Percentiles rank a stretch among this genome's conserved stretches.
Conservation (phyloP, 352 stramenopile species). For the Phytophthora lateralis region DNA sequence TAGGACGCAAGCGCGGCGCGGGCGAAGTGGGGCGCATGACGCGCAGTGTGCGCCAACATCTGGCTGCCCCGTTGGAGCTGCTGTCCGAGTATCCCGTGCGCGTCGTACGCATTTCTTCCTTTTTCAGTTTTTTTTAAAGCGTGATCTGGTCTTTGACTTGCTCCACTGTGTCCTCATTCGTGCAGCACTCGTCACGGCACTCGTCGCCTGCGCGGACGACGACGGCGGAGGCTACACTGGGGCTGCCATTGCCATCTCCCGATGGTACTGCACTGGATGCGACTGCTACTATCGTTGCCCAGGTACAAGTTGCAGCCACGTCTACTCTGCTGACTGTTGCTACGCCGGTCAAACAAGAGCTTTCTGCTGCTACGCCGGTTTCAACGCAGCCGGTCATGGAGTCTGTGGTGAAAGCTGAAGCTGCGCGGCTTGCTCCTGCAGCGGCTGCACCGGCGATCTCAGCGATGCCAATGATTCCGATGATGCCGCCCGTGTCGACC, state of each 20-base stretch:
- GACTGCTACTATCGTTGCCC: background rate
- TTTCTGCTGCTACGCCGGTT: background rate
- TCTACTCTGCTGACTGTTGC: background rate
- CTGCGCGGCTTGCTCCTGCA: conserved; percentile 1
- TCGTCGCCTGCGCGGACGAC: conserved; percentile 28
- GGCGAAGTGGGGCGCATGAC: conserved; percentile 77
- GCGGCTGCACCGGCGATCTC: background rate
- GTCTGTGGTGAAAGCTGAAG: conserved; percentile 22
- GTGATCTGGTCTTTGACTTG: background rate
- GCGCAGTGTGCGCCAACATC: conserved; percentile 76
- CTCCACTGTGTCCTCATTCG: background rate
- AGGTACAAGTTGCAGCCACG: conserved; percentile 1
- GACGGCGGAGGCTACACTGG: conserved; percentile 5
- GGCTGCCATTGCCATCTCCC: conserved; percentile 17
- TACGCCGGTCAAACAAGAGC: conserved; percentile 14
- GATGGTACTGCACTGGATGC: conserved; percentile 5
- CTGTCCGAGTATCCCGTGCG: conserved; percentile 60
- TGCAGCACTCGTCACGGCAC: conserved; percentile 38
- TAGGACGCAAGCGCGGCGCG: conserved; percentile 64
- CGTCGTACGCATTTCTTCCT: conserved; percentile 40
- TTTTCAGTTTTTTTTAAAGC: background rate
- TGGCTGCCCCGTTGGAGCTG: conserved; percentile 75
- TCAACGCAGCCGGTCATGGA: background rate
- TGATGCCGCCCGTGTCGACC: conserved; percentile 36
- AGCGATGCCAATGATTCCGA: conserved; percentile 33